phyloP scores from a whole-genome alignment of 2,329 filamentous ascomycete species.

The Metarhizium anisopliae region DNA sequence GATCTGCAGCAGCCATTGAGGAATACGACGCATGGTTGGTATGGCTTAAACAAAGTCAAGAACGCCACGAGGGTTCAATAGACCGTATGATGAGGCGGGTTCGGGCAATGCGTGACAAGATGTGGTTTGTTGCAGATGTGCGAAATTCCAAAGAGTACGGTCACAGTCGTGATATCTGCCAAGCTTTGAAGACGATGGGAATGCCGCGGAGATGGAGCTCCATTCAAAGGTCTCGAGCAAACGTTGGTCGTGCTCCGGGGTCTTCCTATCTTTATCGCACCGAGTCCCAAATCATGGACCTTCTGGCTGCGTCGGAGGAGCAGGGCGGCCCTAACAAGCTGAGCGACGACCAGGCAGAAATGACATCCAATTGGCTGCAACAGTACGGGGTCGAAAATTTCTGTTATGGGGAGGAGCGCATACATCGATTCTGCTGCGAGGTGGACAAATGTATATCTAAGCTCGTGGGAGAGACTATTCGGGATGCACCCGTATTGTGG shows the following conservation, averaged over 20 bases:
- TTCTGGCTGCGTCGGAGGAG: constrained; percentile 72
- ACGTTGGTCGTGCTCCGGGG: constrained; percentile 36
- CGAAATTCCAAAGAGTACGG: constrained; percentile 84
- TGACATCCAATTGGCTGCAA: constrained; percentile 74
- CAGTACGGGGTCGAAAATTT: constrained; percentile 82
- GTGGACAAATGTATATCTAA: constrained; percentile 79
- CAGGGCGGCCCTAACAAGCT: constrained; percentile 92
- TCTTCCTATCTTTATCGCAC: constrained; percentile 67
- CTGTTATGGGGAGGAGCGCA: constrained; percentile 87
- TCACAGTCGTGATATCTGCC: constrained; percentile 74
- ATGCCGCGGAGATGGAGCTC: constrained; percentile 48
- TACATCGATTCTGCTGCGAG: constrained; percentile 89
- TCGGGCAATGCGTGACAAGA: constrained; percentile 78
- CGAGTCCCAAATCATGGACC: constrained; percentile 77
- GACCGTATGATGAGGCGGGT: constrained; percentile 67
- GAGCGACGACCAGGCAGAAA: constrained; percentile 87
- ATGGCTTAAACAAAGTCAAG: constrained; percentile 74
- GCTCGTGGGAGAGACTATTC: constrained; percentile 73
- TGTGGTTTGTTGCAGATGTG: constrained; percentile 97
- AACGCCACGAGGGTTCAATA: constrained; percentile 64
- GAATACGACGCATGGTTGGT: constrained; percentile 76
- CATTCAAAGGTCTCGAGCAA: constrained; percentile 40
- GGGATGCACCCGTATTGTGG: constrained; percentile 83
- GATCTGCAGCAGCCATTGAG: constrained; percentile 63
- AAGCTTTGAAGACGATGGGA: constrained; percentile 87